Evolutionary conservation across 148 eudicot genomes (phyloP).

Genomic region (Fagopyrum esculentum): DNA sequence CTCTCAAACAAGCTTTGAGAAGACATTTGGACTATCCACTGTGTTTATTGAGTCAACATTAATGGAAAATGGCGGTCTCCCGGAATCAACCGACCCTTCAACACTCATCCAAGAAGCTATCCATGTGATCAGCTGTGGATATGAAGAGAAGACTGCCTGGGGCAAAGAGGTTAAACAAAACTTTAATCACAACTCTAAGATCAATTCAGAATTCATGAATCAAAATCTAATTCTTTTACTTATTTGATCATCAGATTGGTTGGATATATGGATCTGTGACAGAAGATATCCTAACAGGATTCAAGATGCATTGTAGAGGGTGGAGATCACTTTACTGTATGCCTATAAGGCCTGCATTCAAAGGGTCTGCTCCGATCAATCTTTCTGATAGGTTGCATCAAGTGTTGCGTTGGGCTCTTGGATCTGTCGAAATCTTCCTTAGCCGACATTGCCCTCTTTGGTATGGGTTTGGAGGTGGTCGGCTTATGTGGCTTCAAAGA

Average conservation of each 20-base stretch:
- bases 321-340: conserved; percentile 99
- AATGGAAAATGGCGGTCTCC: conserved; percentile 90
- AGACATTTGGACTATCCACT: conserved; percentile 87
- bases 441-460: conserved; percentile 98
- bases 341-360: conserved; percentile 96
- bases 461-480: conserved; percentile 95
- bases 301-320: conserved; percentile 99
- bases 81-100: conserved; percentile 80
- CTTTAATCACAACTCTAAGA: not conserved
- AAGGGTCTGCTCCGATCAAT: conserved; percentile 98
- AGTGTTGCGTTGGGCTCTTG: conserved; percentile 96
- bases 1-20: conserved; percentile 96
- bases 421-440: conserved; percentile 91
- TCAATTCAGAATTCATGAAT: not conserved
- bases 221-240: not conserved
- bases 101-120: conserved; percentile 89
- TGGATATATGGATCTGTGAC: conserved; percentile 99
- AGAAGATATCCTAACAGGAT: conserved; percentile 90
- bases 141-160: conserved; percentile 99
- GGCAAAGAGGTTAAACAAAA: conserved; percentile 70
- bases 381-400: conserved; percentile 95
- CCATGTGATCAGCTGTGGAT: conserved; percentile 94
- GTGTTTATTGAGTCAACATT: conserved; percentile 93
- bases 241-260: conserved; percentile 59
- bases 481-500: conserved; percentile 96